phyloP scores from a whole-genome alignment of 495 filamentous ascomycete species.

The Pyronema omphalodes region DNA sequence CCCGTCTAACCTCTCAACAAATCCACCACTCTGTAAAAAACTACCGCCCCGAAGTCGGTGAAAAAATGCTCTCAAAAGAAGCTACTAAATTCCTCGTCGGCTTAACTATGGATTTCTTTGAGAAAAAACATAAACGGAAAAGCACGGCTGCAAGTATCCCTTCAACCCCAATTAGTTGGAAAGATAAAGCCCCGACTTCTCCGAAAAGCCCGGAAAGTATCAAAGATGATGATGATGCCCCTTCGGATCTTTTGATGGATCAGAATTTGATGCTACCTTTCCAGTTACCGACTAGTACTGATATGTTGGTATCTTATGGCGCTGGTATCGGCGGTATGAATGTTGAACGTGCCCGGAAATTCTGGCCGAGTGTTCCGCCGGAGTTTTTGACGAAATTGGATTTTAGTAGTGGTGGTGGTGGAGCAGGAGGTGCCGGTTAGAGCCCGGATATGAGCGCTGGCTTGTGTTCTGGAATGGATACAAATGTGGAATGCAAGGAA shows the following conservation, averaged over 20 bases:
- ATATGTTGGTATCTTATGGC: conserved; percentile 90
- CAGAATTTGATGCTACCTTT: conserved; percentile 89
- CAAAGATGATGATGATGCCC: conserved; percentile 39
- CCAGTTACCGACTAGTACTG: conserved; percentile 79
- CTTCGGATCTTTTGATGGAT: conserved; percentile 61
- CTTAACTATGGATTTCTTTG: conserved; percentile 39
- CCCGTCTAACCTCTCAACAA: conserved; percentile 65
- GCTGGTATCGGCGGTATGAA: conserved; percentile 89
- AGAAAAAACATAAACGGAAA: conserved; percentile 17
- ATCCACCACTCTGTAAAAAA: conserved; percentile 83
- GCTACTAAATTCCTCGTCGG: conserved; percentile 70
- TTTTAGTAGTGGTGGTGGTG: conserved; percentile 25
- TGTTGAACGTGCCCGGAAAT: conserved; percentile 77
- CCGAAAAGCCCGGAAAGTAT: conserved; percentile 12
- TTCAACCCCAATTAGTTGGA: background rate
- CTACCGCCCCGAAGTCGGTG: conserved; percentile 86
- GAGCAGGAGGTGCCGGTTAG: background rate
- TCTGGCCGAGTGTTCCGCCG: conserved; percentile 86
- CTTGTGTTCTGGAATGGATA: too few relatives aligned
- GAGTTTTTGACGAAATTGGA: conserved; percentile 87
- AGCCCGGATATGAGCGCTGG: too few relatives aligned
- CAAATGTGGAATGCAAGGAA: too few relatives aligned
- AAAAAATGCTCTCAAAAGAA: conserved; percentile 71
- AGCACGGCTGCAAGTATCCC: background rate
- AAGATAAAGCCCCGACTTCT: conserved; percentile 12